A percentile compares a stretch with the other conserved stretches of the same genome.
Evolutionary conservation across 2,329 filamentous ascomycete genomes (phyloP).

Genomic region (Thielaviopsis punctulata): DNA sequence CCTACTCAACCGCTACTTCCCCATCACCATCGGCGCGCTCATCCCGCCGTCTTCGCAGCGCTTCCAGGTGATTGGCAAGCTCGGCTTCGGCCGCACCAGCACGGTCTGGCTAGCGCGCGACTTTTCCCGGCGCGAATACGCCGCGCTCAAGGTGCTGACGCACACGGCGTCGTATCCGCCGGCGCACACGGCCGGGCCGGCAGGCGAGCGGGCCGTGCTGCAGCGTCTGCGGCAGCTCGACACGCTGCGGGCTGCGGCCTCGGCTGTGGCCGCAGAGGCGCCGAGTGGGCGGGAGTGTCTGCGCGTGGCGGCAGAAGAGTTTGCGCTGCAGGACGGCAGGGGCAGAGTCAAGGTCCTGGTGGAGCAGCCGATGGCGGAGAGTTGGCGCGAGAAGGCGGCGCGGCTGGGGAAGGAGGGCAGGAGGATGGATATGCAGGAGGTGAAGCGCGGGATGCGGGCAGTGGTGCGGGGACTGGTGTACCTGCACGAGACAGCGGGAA

Average conservation of each 20-base stretch:
- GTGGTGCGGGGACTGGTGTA: neutral
- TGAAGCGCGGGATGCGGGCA: neutral
- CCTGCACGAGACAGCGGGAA: neutral
- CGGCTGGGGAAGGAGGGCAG: neutral
- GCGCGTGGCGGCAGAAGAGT: neutral
- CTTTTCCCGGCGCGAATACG: neutral
- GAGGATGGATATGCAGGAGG: neutral
- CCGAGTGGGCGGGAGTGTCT: neutral
- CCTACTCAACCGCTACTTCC: slow-evolving; percentile 1
- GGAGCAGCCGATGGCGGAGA: neutral
- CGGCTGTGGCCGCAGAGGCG: too few species aligned
- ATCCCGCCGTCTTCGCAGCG: neutral
- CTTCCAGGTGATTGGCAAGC: neutral
- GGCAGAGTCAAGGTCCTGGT: neutral
- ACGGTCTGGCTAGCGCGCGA: slow-evolving; percentile 1
- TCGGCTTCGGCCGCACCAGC: slow-evolving; percentile 2
- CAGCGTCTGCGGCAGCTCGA: neutral
- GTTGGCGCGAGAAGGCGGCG: neutral
- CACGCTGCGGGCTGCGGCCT: too few species aligned
- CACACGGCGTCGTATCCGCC: neutral
- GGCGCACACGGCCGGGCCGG: neutral
- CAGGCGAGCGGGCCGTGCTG: neutral
- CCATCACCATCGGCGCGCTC: neutral
- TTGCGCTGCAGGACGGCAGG: neutral
- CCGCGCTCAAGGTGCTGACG: neutral